Base-by-base conservation (phyloP, 2,329 filamentous ascomycete species). In the Graphium sp. region DNA sequence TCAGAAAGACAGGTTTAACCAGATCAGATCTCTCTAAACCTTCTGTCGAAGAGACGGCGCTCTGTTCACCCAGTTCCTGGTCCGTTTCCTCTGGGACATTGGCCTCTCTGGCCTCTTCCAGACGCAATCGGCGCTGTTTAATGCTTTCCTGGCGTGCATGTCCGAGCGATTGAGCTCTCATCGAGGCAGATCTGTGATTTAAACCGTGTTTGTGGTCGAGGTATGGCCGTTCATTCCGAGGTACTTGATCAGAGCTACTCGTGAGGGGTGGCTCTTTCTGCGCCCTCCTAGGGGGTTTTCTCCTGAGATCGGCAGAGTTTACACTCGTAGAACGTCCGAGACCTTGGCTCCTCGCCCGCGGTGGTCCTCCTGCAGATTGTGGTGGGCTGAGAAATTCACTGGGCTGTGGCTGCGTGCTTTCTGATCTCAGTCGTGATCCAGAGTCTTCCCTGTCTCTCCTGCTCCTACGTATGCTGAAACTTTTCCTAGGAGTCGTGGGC, bases 21-120 rank as follows among this genome's bases (percentile, higher is more conserved):
- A 87, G 69, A 39, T 91, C 83, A 5, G 78, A 74, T 39, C 69
- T 73, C 35, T 71, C 65, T 7, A 75, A 49, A 15, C 66, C 56
- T 22, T 76, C 71, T 2, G 63, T 69, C 7, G 71, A 75, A 7
- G 25, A 19, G 17, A 62, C 50, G 4, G 67, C 66, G 33, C 67
- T 74, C 19, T 60, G 59, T 33, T 72, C 66, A 12, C 65, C 69
- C 16, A 82, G 55, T 32, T 94, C 84, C 27, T 74, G 68, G 44
- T 92, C 83, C 0, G 84, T 92, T 53, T 94, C 89, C 48, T 95
- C 87, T 1, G 80, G 80, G 3, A 94, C 77, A 41, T 89, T 80
- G 13, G 74, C 71, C 36, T 83, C 74, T 31, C 70, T 66, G 10
- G 66, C 62, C 33, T 78, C 76, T 39, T 85, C 81, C 41, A 81